Conservation (phyloP, 2,329 filamentous ascomycete genomes). For the Clonostachys chloroleuca region DNA sequence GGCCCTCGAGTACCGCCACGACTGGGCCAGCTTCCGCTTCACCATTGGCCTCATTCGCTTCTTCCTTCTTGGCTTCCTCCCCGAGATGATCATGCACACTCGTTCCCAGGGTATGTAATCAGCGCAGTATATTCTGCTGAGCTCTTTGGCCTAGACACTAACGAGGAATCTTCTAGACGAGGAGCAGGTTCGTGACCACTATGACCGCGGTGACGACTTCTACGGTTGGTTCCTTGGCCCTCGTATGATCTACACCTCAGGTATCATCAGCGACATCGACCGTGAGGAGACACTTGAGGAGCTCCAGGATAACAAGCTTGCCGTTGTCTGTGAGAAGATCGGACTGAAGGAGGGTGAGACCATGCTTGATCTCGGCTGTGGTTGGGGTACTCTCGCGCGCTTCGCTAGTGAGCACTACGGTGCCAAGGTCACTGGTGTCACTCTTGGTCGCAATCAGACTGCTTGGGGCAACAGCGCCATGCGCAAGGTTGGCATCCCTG, state of each 20-base stretch:
- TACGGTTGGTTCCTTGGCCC: slow-evolving; percentile 98
- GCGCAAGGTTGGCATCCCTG: slow-evolving; percentile 73
- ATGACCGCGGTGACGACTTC: slow-evolving; percentile 97
- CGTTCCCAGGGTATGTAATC: slow-evolving; percentile 63
- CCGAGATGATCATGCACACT: slow-evolving; percentile 89
- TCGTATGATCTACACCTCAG: slow-evolving; percentile 98
- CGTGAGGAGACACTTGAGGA: slow-evolving; percentile 89
- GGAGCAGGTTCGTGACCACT: slow-evolving; percentile 96
- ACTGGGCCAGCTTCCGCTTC: slow-evolving; percentile 95
- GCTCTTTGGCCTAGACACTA: background rate
- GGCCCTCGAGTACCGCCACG: slow-evolving; percentile 87
- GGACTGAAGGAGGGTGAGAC: slow-evolving; percentile 74
- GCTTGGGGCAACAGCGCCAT: slow-evolving; percentile 93
- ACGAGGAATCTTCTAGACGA: slow-evolving; percentile 46
- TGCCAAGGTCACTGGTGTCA: slow-evolving; percentile 81
- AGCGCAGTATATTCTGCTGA: slow-evolving; percentile 65
- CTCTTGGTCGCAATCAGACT: slow-evolving; percentile 92
- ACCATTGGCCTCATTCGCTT: slow-evolving; percentile 81
- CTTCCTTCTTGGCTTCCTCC: slow-evolving; percentile 83
- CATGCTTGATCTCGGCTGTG: slow-evolving; percentile 93
- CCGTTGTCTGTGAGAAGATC: slow-evolving; percentile 94
- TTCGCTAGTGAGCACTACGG: slow-evolving; percentile 93
- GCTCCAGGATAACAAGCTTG: slow-evolving; percentile 96
- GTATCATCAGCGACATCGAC: slow-evolving; percentile 84
- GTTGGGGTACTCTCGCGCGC: slow-evolving; percentile 93